Evolutionary conservation across 192 early-diverging fungal species (phyloP).

Genomic region (Linnemannia zychae): DNA sequence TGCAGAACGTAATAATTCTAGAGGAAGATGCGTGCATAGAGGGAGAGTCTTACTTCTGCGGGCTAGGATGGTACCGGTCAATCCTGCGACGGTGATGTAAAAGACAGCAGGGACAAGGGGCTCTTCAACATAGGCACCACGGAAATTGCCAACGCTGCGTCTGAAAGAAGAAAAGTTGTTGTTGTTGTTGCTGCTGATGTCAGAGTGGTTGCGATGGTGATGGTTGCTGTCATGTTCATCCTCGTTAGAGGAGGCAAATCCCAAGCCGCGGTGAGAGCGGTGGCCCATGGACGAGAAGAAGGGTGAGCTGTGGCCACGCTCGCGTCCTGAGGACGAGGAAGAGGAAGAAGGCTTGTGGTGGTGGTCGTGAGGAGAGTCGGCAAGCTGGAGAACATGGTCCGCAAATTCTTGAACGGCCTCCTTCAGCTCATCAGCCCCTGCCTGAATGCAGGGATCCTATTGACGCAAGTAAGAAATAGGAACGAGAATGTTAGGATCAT

Average conservation of each 20-base stretch:
- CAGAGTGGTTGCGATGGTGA: neutral
- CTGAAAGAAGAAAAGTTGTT: neutral
- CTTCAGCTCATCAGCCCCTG: slow-evolving; percentile 35
- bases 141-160: neutral
- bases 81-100: slow-evolving; percentile 32
- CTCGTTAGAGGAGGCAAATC: neutral
- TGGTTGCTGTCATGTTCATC: neutral
- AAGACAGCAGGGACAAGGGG: slow-evolving; percentile 39
- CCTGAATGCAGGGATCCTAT: slow-evolving; percentile 37
- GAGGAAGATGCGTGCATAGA: neutral
- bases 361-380: slow-evolving; percentile 26
- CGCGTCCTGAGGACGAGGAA: slow-evolving; percentile 15
- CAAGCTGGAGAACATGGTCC: slow-evolving; percentile 36
- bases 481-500: neutral
- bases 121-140: slow-evolving; percentile 39
- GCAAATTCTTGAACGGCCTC: slow-evolving; percentile 48
- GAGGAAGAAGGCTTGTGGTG: slow-evolving; percentile 6
- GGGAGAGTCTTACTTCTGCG: slow-evolving; percentile 37
- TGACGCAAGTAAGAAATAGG: neutral
- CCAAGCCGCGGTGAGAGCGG: neutral
- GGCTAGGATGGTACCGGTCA: slow-evolving; percentile 42
- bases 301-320: slow-evolving; percentile 20
- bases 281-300: slow-evolving; percentile 15
- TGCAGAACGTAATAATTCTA: neutral
- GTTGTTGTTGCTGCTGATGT: no score